Evolutionary conservation across 2,329 filamentous ascomycete species (phyloP).

Genomic region (Trichoderma semiorbis): DNA sequence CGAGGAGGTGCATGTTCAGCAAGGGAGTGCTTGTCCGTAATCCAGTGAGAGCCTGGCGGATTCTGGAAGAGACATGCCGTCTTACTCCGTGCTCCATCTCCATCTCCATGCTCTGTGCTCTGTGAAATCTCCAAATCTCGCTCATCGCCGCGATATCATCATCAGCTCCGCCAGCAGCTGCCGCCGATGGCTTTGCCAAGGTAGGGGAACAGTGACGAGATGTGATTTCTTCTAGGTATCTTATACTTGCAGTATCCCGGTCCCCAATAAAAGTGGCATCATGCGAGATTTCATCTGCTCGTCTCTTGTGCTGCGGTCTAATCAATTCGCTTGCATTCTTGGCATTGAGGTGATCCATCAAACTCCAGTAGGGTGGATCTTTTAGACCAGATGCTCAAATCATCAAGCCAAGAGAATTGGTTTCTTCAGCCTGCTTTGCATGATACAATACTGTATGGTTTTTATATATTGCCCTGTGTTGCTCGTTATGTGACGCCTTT

Average conservation of each 20-base stretch:
- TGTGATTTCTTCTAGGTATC: not conserved
- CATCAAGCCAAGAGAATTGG: not conserved
- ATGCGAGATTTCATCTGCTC: not conserved
- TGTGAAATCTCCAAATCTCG: constrained; percentile 5
- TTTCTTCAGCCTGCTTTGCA: not conserved
- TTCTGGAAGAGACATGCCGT: not conserved
- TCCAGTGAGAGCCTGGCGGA: not conserved
- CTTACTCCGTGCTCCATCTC: not conserved
- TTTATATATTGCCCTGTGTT: not conserved
- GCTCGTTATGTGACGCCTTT: not conserved
- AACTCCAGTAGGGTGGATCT: not conserved
- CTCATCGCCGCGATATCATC: constrained; percentile 7
- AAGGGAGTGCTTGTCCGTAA: not conserved
- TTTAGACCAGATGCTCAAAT: not conserved
- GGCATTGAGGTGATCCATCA: not conserved
- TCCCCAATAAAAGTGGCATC: not conserved
- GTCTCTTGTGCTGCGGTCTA: not conserved
- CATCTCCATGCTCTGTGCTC: not conserved
- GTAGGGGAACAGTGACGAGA: not conserved
- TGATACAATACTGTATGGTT: not conserved
- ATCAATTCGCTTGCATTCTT: not conserved
- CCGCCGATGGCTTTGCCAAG: not conserved
- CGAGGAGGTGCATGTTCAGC: not conserved
- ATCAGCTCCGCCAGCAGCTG: not conserved
- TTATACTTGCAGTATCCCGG: not conserved